Base-by-base conservation (phyloP, 139 green algal species). In the Penium margaritaceum region DNA sequence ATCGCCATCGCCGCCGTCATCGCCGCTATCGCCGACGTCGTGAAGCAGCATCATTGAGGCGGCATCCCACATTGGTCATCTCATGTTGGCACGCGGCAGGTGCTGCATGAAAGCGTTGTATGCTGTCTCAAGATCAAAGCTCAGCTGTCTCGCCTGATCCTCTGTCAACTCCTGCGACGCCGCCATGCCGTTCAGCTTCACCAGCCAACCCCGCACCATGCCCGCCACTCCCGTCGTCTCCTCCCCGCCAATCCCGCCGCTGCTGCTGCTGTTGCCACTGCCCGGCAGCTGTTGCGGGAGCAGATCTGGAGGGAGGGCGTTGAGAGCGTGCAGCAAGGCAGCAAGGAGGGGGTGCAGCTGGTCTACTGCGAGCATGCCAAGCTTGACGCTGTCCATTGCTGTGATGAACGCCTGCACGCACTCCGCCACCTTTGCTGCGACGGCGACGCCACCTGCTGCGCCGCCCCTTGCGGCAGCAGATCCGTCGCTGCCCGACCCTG, bases 381-480 rank as follows among this genome's bases (percentile, higher is more conserved):
- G 85, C 72, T 94, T 95, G 21, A 97, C 68, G 0, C 82, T 83
- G 67, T 97, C 92, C 91, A 96, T 96, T 32, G 88, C 82, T 1
- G 91, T 97, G 87, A 97, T 97, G 75, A 96, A 97, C 73, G 90
- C 79, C 77, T 94, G 87, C 58, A 96, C 90, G 1, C 85, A 89
- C 69, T 91, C 86, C 5, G 91, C 91, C 36, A 96, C 87, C 5
- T 70, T 82, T 5, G 83, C 67, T 1, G 82, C 84, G 17, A 14
- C 62, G 74, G 77, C 79, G n/a, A n/a, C n/a, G n/a, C n/a, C n/a
- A n/a, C n/a, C n/a, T n/a, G n/a, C 3, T 67, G 2, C 14, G 14
- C 29, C 57, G 12, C 21, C 46, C 21, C 46, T n/a, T 21, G 21
- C 21, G 46, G 46, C 46, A n/a, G 21, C 57, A 21, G 21, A 21